Base-by-base conservation (phyloP, 352 stramenopile species). In the Phytophthora hybrid region DNA sequence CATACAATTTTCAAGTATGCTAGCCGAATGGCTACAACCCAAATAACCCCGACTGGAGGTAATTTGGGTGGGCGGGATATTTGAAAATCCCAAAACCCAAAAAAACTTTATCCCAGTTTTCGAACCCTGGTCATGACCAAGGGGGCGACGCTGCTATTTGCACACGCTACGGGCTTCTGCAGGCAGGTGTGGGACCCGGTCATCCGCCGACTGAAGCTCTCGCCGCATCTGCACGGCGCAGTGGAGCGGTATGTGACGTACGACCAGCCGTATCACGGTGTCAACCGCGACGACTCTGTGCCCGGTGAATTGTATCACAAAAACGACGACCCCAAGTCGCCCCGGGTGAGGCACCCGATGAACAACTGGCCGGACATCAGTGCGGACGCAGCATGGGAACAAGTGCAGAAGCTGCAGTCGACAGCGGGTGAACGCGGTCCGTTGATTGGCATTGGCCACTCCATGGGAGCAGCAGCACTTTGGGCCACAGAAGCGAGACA, bases 161-260 rank as follows among this genome's bases (percentile, higher is more conserved):
- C 69, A n/a, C 84, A 91, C 61, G 84, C 76, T 53, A 82, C 66
- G 6, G 79, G 84, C 26, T 87, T 88, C 60, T 91, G 84, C 63
- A 78, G 77, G 67, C 66, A 89, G 52, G 71, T 77, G 8, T 91
- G 84, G 84, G 59, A 77, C 31, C 80, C 84, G 0, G 63, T 89
- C 31, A 82, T 82, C 23, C 73, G 63, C 16, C 78, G 74, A 1
- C 47, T 91, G 21, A 69, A 76, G 62, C 54, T 65, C 9, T 76
- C 80, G 29, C 76, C 78, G 3, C 21, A 78, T 69, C 21, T 87
- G 32, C 80, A 81, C 56, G 31, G 19, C 11, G 70, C 55, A 6
- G 60, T 71, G 52, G 44, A 65, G 14, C 32, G 66, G 16, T 83
- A 64, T 37, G 68, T 75, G 47, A 72, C 61, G 26, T 79, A 73